Percentiles rank a stretch among this genome's conserved stretches.
These are phyloP conservation scores for Cyclotella distinguenda DNA, from an alignment of 108 stramenopile species.

Conservation along the genomic window DNA sequence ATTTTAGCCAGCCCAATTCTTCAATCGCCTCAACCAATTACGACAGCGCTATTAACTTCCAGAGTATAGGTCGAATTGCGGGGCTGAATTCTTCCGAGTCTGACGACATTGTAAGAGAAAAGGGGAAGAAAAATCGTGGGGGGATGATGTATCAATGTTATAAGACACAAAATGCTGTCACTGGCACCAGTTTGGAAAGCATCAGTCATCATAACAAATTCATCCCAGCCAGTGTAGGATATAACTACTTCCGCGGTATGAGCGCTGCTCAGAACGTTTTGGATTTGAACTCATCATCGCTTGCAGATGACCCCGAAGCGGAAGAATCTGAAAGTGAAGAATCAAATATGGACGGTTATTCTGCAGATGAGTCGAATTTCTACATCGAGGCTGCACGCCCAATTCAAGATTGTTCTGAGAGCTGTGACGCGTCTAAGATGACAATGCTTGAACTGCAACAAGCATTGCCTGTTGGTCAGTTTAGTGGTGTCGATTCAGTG, in stretches of 20 bases:
- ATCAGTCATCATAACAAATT: too few relatives aligned
- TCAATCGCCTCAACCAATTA: too few relatives aligned
- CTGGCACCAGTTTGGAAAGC: background rate
- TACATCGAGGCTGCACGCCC: background rate
- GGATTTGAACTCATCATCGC: conserved; percentile 1
- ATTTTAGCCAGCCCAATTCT: too few relatives aligned
- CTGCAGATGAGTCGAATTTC: conserved; percentile 10
- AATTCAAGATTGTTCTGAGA: conserved; percentile 11
- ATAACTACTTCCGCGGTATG: background rate
- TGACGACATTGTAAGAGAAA: too few relatives aligned
- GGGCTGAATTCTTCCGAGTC: too few relatives aligned
- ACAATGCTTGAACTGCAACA: conserved; percentile 23
- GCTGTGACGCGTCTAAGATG: background rate
- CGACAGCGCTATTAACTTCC: too few relatives aligned
- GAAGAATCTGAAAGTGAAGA: background rate
- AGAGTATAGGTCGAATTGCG: too few relatives aligned
- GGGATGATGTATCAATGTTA: too few relatives aligned
- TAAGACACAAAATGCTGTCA: background rate
- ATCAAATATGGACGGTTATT: too few relatives aligned
- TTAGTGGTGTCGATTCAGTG: background rate
- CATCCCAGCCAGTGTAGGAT: background rate
- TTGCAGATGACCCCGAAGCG: background rate
- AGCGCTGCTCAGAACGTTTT: conserved; percentile 1
- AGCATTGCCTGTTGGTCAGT: conserved; percentile 13
- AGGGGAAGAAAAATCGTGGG: too few relatives aligned